These are phyloP conservation scores for Leccinum boreale DNA, from an alignment of 768 basidiomycete species.

Conservation along the genomic window DNA sequence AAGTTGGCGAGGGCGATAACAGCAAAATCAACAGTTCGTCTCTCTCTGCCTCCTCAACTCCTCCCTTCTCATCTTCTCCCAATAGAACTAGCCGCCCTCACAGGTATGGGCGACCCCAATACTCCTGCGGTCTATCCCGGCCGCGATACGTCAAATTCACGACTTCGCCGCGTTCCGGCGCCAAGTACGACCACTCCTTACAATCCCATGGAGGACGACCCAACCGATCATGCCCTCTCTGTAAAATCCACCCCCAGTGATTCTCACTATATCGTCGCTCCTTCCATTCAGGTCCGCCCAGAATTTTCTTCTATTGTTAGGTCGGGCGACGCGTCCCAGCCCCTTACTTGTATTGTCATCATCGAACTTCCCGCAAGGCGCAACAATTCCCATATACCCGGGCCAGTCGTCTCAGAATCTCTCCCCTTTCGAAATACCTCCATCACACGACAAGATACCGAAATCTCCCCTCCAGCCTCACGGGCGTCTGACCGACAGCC, in stretches of 20 bases:
- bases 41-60: neutral
- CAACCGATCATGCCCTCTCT: conserved; percentile 58
- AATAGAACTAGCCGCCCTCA: conserved; percentile 89
- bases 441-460: conserved; percentile 20
- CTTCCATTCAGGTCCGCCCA: conserved; percentile 89
- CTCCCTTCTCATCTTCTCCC: conserved; percentile 7
- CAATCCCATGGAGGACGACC: conserved; percentile 85
- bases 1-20: conserved; percentile 83
- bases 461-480: conserved; percentile 11
- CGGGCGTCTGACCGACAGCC: conserved; percentile 15
- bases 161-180: conserved; percentile 26
- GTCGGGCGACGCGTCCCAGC: conserved; percentile 66
- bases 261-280: conserved; percentile 77
- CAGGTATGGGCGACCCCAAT: conserved; percentile 75
- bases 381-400: conserved; percentile 46
- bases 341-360: conserved; percentile 89
- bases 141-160: conserved; percentile 47
- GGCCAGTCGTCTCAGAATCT: conserved; percentile 49
- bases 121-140: conserved; percentile 62
- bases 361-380: conserved; percentile 88
- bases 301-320: conserved; percentile 85
- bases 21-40: conserved; percentile 82
- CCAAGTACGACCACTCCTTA: conserved; percentile 34
- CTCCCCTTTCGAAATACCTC: conserved; percentile 34
- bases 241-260: conserved; percentile 47